These are phyloP conservation scores for Aspergillus sp. DNA, from an alignment of 2,329 filamentous ascomycete genomes.

Conservation along the genomic window DNA sequence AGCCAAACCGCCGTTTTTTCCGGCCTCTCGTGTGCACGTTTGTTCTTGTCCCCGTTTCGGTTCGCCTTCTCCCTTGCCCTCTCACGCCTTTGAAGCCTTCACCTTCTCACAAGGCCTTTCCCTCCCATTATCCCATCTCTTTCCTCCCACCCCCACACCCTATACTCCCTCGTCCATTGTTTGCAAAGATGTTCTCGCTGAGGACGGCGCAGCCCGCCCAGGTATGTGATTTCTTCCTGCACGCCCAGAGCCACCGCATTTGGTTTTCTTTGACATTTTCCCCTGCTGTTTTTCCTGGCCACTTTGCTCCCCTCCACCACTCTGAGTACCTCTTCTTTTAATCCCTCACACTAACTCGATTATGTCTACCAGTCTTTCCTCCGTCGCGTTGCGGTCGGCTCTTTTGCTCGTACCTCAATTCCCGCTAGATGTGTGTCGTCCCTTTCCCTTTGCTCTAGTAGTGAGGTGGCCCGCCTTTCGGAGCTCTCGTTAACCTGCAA, in stretches of 20 bases:
- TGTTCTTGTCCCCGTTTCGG: conserved; percentile 3
- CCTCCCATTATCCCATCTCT: conserved; percentile 3
- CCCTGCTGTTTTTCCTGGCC: conserved; percentile 38
- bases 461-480: not conserved
- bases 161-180: conserved; percentile 12
- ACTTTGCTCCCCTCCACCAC: conserved; percentile 26
- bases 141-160: conserved; percentile 3
- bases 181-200: conserved; percentile 34
- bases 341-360: too few relatives aligned
- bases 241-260: conserved; percentile 18
- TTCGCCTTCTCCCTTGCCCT: conserved; percentile 11
- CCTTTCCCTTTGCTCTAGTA: conserved; percentile 1
- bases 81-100: conserved; percentile 2
- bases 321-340: conserved; percentile 13
- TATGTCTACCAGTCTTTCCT: conserved; percentile 47
- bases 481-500: conserved; percentile 15
- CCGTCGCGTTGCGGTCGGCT: conserved; percentile 48
- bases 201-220: conserved; percentile 38
- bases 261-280: conserved; percentile 31
- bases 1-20: conserved; percentile 33
- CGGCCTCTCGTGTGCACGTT: conserved; percentile 3
- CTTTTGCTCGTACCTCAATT: conserved; percentile 46
- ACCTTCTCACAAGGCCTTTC: too few relatives aligned
- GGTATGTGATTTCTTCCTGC: conserved; percentile 21
- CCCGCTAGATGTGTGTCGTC: conserved; percentile 50